Conservation (phyloP, 495 filamentous ascomycete genomes). For the Staphylotrichum longicolle region DNA sequence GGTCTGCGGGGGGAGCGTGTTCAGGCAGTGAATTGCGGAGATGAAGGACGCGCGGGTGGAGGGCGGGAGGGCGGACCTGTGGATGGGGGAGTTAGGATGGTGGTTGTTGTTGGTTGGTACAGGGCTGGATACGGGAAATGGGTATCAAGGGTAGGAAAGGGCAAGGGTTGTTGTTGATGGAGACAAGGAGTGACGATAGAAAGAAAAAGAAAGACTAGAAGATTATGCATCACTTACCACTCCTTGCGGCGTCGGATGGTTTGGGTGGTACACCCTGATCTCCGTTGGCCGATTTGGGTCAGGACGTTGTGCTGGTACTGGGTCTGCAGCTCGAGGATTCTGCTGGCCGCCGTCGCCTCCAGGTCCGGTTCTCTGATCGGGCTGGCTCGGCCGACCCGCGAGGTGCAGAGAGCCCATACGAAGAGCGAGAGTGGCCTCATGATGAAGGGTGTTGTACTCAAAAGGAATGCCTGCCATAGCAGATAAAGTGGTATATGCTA, state of each 20-base stretch:
- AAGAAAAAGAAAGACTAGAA: neutral
- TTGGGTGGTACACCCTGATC: conserved; percentile 13
- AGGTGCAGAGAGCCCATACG: no score
- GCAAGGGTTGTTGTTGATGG: no score
- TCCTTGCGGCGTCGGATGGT: conserved; percentile 20
- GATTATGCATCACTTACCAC: conserved; percentile 7
- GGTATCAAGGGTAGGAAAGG: neutral
- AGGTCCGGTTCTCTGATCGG: no score
- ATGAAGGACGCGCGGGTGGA: conserved; percentile 56
- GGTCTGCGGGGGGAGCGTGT: conserved; percentile 32
- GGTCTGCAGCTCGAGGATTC: conserved; percentile 13
- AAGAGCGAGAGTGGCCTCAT: no score
- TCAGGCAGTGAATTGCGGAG: conserved; percentile 59
- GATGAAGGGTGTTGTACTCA: no score
- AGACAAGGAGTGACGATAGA: neutral
- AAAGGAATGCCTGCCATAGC: no score
- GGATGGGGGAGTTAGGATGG: neutral
- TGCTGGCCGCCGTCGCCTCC: no score
- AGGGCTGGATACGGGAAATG: neutral
- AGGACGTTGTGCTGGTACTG: conserved; percentile 20
- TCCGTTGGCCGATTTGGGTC: conserved; percentile 11
- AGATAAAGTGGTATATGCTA: no score
- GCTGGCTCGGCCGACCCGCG: no score
- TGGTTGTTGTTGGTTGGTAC: no score
- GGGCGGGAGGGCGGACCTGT: conserved; percentile 44